Evolutionary conservation across 2,329 filamentous ascomycete genomes (phyloP).

Genomic region (Sclerotinia minor): DNA sequence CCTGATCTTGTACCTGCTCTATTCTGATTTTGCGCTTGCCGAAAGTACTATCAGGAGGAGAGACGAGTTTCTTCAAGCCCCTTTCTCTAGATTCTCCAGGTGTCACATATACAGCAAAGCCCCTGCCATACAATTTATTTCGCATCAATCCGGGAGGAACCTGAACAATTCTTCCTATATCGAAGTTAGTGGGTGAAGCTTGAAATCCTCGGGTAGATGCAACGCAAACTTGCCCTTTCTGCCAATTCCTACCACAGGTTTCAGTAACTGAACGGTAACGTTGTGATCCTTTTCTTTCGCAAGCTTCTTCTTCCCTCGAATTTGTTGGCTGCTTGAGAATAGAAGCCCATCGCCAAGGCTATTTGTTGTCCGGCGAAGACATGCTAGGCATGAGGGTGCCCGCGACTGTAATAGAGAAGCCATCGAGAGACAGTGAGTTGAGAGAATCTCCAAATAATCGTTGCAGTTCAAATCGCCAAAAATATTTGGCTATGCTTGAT

Average conservation of each 20-base stretch:
- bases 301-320: constrained; percentile 49
- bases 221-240: constrained; percentile 43
- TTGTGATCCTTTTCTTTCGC: constrained; percentile 41
- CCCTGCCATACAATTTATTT: constrained; percentile 53
- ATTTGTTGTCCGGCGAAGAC: constrained; percentile 36
- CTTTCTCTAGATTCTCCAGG: constrained; percentile 47
- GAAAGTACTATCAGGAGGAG: constrained; percentile 29
- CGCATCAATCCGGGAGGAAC: constrained; percentile 55
- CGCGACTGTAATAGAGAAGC: constrained; percentile 35
- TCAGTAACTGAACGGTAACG: constrained; percentile 52
- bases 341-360: constrained; percentile 31
- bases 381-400: constrained; percentile 38
- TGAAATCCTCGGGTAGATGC: constrained; percentile 29
- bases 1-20: constrained; percentile 11
- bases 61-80: constrained; percentile 43
- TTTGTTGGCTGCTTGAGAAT: constrained; percentile 39
- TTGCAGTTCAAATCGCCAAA: constrained; percentile 17
- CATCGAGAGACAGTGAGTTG: constrained; percentile 32
- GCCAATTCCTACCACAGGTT: constrained; percentile 55
- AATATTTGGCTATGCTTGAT: constrained; percentile 20
- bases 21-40: constrained; percentile 47
- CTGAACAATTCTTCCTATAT: constrained; percentile 53
- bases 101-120: constrained; percentile 54
- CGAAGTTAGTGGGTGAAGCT: constrained; percentile 9
- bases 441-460: neutral